Evolutionary conservation across 345 rosid genomes (phyloP), one percentile per base, ranked within the genome.

Genomic region (Populus deltoides): DNA sequence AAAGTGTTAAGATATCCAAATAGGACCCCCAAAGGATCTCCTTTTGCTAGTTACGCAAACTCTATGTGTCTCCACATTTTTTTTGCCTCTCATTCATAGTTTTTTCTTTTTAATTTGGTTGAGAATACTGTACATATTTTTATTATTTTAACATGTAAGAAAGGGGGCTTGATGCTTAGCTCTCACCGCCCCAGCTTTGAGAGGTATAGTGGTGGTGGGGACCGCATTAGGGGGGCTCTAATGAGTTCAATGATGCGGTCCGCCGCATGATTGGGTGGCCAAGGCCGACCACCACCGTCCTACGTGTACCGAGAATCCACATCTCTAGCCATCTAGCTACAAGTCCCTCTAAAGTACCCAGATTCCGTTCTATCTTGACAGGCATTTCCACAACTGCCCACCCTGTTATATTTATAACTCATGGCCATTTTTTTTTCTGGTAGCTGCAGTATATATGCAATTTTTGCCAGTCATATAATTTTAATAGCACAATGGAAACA

Each of bases 251-350:
- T 91, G 87, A 92, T 87, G 86, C 81, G 83, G 85, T 86, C 92
- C 91, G 93, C 94, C 93, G 90, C 89, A 85, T 85, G 92, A 91
- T 88, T 86, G 85, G 29, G 86, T 69, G 88, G 78, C 87, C 83
- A 69, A 88, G 86, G 88, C 97, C 97, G 90, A 86, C 98, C 92
- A 87, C 90, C 89, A 90, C 93, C 96, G 89, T 89, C 94, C 93
- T 90, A 88, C 89, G 90, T 88, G 93, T 92, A 89, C 83, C 82
- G 8, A 33, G 39, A 22, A 39, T 75, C 83, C 74, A 57, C 66
- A 10, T 70, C 78, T 70, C 79, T 74, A 78, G 73, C 72, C 79
- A 41, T 81, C 68, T 8, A 61, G 24, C 66, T 8, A 35, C 53
- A 9, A 16, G 25, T 66, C 2, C 6, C 17, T 35, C 9, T 61